A percentile compares a stretch with the other conserved stretches of the same genome.
These are phyloP conservation scores for Barbatosphaeria neglecta DNA, from an alignment of 495 filamentous ascomycete genomes.

Conservation along the genomic window DNA sequence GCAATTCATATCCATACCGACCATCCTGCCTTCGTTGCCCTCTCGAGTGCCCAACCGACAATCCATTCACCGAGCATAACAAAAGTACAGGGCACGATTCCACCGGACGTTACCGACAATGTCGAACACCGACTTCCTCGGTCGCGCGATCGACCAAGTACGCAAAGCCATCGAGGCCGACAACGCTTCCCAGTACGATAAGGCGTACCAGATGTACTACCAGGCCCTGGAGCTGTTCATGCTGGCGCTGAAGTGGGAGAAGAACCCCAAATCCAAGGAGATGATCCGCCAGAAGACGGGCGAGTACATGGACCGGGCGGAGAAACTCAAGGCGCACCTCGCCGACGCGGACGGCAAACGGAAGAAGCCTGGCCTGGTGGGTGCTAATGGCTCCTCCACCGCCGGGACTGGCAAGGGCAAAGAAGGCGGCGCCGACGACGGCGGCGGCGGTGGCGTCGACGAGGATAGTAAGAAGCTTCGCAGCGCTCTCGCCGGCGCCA, in stretches of 20 bases:
- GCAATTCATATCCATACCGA: too few relatives aligned
- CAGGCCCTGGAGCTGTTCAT: constrained; percentile 89
- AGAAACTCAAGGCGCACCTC: constrained; percentile 90
- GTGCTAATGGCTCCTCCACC: constrained; percentile 71
- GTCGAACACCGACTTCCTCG: constrained; percentile 96
- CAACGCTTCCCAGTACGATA: constrained; percentile 90
- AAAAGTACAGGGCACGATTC: too few relatives aligned
- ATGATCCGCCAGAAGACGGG: constrained; percentile 87
- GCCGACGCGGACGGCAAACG: constrained; percentile 62
- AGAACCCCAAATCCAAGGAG: constrained; percentile 89
- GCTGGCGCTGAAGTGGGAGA: constrained; percentile 96
- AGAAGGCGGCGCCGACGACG: constrained; percentile 30
- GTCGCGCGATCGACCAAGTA: constrained; percentile 86
- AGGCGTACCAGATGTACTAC: constrained; percentile 92
- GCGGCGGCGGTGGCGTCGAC: constrained; percentile 59
- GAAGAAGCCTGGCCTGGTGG: constrained; percentile 64
- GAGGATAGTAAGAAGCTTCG: constrained; percentile 90
- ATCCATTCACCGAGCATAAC: too few relatives aligned
- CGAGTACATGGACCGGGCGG: constrained; percentile 97
- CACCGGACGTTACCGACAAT: constrained; percentile 38
- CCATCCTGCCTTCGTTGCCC: background rate
- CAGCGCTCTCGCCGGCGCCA: constrained; percentile 81
- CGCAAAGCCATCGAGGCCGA: constrained; percentile 96
- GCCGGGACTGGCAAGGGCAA: constrained; percentile 50
- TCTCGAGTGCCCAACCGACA: too few relatives aligned